Evolutionary conservation across 2,329 filamentous ascomycete species (phyloP).

Genomic region (Orbilia blumenaviensis): DNA sequence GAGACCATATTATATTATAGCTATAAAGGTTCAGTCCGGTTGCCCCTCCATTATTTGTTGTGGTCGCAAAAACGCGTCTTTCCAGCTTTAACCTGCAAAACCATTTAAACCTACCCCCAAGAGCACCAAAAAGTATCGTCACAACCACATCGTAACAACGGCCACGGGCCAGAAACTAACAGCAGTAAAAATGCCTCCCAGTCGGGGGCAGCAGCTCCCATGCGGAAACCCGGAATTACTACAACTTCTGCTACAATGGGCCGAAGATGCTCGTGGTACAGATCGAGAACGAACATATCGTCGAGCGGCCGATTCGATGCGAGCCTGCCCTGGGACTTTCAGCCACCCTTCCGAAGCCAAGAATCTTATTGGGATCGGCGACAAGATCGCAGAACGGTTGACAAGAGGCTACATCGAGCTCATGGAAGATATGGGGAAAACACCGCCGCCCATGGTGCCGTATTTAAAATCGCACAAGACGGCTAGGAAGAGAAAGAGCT

Average conservation of each 20-base stretch:
- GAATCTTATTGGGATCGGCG: constrained; percentile 77
- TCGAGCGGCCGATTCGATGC: constrained; percentile 79
- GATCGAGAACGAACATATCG: constrained; percentile 63
- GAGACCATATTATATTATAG: no score
- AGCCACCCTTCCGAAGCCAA: constrained; percentile 77
- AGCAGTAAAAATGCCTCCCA: constrained; percentile 3
- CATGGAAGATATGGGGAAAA: constrained; percentile 51
- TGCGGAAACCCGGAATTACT: constrained; percentile 77
- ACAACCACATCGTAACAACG: neutral
- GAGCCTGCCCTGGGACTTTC: constrained; percentile 75
- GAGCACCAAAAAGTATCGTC: neutral
- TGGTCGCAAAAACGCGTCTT: constrained; percentile 30
- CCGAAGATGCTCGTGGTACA: constrained; percentile 70
- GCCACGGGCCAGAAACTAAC: neutral
- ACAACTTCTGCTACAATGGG: constrained; percentile 79
- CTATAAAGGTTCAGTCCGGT: neutral
- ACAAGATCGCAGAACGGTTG: constrained; percentile 75
- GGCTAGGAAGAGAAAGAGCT: constrained; percentile 20
- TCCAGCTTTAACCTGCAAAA: neutral
- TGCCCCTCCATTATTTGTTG: constrained; percentile 29
- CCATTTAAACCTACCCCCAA: neutral
- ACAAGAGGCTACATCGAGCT: constrained; percentile 64
- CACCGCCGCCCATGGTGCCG: constrained; percentile 53
- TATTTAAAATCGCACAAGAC: constrained; percentile 14
- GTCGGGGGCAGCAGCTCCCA: constrained; percentile 5